phyloP scores from a whole-genome alignment of 2,329 filamentous ascomycete species.

The Aspergillus fumigatiaffinis region DNA sequence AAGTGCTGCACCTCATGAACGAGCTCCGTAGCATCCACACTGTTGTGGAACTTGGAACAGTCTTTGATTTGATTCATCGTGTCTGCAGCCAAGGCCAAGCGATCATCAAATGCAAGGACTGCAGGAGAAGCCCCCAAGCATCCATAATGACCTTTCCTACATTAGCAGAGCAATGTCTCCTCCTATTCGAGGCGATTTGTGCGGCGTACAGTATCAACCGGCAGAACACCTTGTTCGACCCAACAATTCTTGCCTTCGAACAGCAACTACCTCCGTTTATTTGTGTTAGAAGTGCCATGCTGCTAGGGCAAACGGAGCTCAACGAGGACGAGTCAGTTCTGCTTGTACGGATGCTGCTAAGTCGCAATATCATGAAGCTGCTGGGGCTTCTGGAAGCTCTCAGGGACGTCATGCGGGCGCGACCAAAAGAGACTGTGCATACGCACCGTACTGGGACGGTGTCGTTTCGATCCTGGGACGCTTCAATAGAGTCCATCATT shows the following conservation, averaged over 20 bases:
- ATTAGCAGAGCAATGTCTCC: slow-evolving; percentile 32
- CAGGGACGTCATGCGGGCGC: slow-evolving; percentile 9
- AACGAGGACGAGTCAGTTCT: slow-evolving; percentile 21
- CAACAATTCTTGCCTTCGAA: slow-evolving; percentile 18
- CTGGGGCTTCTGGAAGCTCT: slow-evolving; percentile 20
- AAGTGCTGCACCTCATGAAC: slow-evolving; percentile 18
- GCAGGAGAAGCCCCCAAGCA: slow-evolving; percentile 15
- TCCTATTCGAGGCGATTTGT: slow-evolving; percentile 24
- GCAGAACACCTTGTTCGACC: slow-evolving; percentile 21
- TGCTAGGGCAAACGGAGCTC: slow-evolving; percentile 24
- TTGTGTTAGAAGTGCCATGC: slow-evolving; percentile 23
- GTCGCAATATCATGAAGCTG: slow-evolving; percentile 17
- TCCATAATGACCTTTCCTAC: slow-evolving; percentile 38
- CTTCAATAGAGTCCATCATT: slow-evolving; percentile 19
- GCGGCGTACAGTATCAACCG: slow-evolving; percentile 22
- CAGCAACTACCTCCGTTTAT: slow-evolving; percentile 20
- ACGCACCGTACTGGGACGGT: slow-evolving; percentile 7
- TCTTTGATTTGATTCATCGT: slow-evolving; percentile 21
- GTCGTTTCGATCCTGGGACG: slow-evolving; percentile 15
- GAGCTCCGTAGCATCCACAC: slow-evolving; percentile 22
- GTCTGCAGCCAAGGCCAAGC: slow-evolving; percentile 18
- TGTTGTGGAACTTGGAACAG: slow-evolving; percentile 23
- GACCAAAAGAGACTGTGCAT: slow-evolving; percentile 11
- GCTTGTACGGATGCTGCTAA: slow-evolving; percentile 21
- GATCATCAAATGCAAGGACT: slow-evolving; percentile 21